phyloP scores from a whole-genome alignment of 23 red algal genomes.

The Gracilaria vermiculophylla region DNA sequence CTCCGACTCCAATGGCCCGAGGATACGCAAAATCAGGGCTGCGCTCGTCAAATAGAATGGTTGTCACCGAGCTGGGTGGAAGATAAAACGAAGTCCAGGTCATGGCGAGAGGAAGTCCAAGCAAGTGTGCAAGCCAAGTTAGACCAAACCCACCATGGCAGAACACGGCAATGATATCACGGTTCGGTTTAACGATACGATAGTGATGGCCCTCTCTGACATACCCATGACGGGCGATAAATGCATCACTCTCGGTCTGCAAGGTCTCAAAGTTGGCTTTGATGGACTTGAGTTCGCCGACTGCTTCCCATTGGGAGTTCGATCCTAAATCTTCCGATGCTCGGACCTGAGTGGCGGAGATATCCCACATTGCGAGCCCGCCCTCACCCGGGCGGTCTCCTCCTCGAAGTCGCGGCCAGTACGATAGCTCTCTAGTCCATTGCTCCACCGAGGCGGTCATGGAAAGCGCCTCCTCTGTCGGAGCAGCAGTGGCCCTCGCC shows the following conservation, averaged over 20 bases:
- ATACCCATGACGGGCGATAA: slow-evolving; percentile 90
- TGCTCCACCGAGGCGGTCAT: slow-evolving; percentile 74
- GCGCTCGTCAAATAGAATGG: slow-evolving; percentile 92
- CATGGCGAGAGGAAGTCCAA: slow-evolving; percentile 73
- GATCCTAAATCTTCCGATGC: slow-evolving; percentile 7
- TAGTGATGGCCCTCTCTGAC: slow-evolving; percentile 74
- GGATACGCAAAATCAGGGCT: slow-evolving; percentile 71
- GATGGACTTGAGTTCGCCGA: slow-evolving; percentile 17
- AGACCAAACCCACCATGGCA: slow-evolving; percentile 99
- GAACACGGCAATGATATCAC: slow-evolving; percentile 83
- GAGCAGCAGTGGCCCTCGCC: slow-evolving; percentile 78
- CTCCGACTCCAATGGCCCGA: slow-evolving; percentile 80
- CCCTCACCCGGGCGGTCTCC: slow-evolving; percentile 50
- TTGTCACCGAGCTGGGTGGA: slow-evolving; percentile 88
- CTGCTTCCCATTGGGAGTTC: slow-evolving; percentile 27
- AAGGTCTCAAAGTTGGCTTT: slow-evolving; percentile 48
- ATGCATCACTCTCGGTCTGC: slow-evolving; percentile 66
- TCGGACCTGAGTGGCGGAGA: slow-evolving; percentile 68
- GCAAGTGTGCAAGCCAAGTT: slow-evolving; percentile 94
- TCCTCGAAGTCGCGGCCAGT: slow-evolving; percentile 75
- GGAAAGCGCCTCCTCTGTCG: slow-evolving; percentile 54
- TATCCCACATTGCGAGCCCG: slow-evolving; percentile 93
- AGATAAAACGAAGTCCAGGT: slow-evolving; percentile 90
- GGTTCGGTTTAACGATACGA: slow-evolving; percentile 43
- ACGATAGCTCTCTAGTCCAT: slow-evolving; percentile 92